These are phyloP conservation scores for Diaporthe ilicicola DNA, from an alignment of 2,329 filamentous ascomycete genomes.

Conservation along the genomic window DNA sequence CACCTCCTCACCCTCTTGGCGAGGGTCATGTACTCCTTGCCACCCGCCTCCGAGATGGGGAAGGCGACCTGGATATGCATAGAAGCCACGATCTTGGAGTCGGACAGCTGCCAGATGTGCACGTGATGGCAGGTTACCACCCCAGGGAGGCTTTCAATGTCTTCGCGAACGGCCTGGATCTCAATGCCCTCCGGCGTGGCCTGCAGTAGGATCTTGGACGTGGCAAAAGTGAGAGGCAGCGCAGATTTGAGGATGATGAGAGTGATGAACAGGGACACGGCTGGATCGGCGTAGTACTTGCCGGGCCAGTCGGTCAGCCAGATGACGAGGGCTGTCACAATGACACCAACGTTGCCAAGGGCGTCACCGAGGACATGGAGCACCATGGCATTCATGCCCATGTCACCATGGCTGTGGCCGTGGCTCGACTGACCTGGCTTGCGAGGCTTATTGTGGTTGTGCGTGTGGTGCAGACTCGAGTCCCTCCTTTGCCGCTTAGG, in stretches of 20 bases:
- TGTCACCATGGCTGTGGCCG: slow-evolving; percentile 83
- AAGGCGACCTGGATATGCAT: slow-evolving; percentile 94
- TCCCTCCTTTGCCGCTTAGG: slow-evolving; percentile 51
- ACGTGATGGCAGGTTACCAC: slow-evolving; percentile 94
- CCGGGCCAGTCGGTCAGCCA: slow-evolving; percentile 87
- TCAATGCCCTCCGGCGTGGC: slow-evolving; percentile 90
- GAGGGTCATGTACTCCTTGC: slow-evolving; percentile 87
- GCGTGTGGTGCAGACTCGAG: slow-evolving; percentile 70
- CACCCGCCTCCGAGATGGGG: slow-evolving; percentile 83
- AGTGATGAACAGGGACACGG: slow-evolving; percentile 93
- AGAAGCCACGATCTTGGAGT: slow-evolving; percentile 92
- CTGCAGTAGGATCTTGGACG: slow-evolving; percentile 89
- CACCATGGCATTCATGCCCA: slow-evolving; percentile 93
- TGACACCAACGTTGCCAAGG: slow-evolving; percentile 87
- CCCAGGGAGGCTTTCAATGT: slow-evolving; percentile 85
- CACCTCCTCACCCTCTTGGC: slow-evolving; percentile 85
- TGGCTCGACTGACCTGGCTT: slow-evolving; percentile 68
- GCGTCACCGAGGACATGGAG: slow-evolving; percentile 83
- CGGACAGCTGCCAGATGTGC: slow-evolving; percentile 97
- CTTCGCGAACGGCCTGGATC: slow-evolving; percentile 89
- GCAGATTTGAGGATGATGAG: slow-evolving; percentile 78
- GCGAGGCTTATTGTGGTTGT: slow-evolving; percentile 83
- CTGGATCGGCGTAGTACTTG: slow-evolving; percentile 88
- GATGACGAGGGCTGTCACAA: slow-evolving; percentile 84
- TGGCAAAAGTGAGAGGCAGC: slow-evolving; percentile 80